These are phyloP conservation scores for Penicillium canariense DNA, from an alignment of 495 filamentous ascomycete genomes.

Conservation along the genomic window DNA sequence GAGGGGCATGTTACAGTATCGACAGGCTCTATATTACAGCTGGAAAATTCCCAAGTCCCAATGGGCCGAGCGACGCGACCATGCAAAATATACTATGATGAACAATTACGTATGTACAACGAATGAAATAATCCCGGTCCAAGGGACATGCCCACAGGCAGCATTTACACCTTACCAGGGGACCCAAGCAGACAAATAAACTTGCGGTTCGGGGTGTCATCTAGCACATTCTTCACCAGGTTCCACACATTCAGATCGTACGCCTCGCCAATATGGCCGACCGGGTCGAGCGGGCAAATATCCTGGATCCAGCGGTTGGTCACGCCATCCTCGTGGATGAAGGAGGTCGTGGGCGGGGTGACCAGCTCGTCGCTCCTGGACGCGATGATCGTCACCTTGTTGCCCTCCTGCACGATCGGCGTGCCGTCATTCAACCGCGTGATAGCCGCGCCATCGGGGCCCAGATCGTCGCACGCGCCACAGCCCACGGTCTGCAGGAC, in stretches of 20 bases:
- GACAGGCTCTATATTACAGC: background rate
- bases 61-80: background rate
- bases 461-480: constrained; percentile 46
- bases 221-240: constrained; percentile 51
- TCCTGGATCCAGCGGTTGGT: constrained; percentile 47
- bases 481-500: constrained; percentile 43
- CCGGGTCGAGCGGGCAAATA: constrained; percentile 43
- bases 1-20: background rate
- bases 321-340: constrained; percentile 47
- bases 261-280: constrained; percentile 53
- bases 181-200: constrained; percentile 40
- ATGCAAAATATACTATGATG: background rate
- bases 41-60: background rate
- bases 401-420: constrained; percentile 48
- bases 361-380: constrained; percentile 50
- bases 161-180: constrained; percentile 29
- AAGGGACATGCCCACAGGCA: no score
- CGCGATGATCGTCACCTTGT: constrained; percentile 48
- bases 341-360: constrained; percentile 41
- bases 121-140: background rate
- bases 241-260: constrained; percentile 57
- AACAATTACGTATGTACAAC: constrained; percentile 9
- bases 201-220: constrained; percentile 32
- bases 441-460: constrained; percentile 37
- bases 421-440: constrained; percentile 39